Evolutionary conservation across 805 yeast genomes (phyloP), one percentile per base, ranked within the genome.

Genomic region (Cyberlindnera sargentensis): DNA sequence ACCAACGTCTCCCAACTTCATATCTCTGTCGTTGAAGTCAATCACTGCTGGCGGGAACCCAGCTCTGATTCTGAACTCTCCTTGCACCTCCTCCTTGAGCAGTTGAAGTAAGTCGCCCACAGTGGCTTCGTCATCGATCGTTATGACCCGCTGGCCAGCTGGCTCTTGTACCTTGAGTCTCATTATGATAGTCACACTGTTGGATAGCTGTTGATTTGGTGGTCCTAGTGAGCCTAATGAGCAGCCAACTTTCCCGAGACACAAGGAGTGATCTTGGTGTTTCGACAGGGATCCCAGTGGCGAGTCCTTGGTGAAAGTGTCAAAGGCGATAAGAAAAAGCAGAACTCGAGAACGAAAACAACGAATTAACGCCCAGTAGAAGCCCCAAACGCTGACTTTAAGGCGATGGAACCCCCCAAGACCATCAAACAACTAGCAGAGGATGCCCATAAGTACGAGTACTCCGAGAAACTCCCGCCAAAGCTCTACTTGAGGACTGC

Each of bases 31-130:
- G 5, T 48, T 45, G 6, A 69, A 45, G 26, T 64, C 66, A 2
- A 81, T 44, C 2, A 61, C 48, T 46, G 66, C 72, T 1, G 85
- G 85, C 1, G 90, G 91, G 54, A 72, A 82, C 3, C 90, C 89
- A 37, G 52, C 61, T 47, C 73, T 72, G 41, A 81, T 57, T 26
- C 46, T 57, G 5, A 46, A 29, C 2, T 15, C 47, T 24, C 39
- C 47, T 7, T 5, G 4, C 2, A 27, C 31, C n/a, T 33, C 36
- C 3, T 39, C 41, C 0, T 29, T 44, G 3, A 40, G 43, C n/a
- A 61, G 36, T 4, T 46, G 44, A 4, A 64, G 25, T 23, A 76
- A 57, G 9, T 65, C 66, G 1, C 45, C 45, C 2, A 74, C 28
- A 0, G 64, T 58, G n/a, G 67, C 55, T 11, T 62, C 67, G 41